Evolutionary conservation across 2,329 filamentous ascomycete genomes (phyloP), one percentile per base, ranked within the genome.

Genomic region (Colletotrichum sp.): DNA sequence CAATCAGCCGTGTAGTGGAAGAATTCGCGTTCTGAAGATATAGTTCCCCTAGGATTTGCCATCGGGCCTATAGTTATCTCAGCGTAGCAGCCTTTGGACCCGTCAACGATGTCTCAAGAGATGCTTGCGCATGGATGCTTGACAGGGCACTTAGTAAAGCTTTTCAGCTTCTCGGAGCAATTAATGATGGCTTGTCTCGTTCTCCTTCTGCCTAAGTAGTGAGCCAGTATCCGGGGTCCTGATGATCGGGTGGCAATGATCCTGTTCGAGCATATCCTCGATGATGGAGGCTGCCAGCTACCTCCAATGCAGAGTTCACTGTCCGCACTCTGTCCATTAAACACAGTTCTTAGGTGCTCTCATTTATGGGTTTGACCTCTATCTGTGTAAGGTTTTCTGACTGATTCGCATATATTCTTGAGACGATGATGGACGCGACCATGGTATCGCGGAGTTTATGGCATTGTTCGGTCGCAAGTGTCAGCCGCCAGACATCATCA

Each of bases 341-440:
- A 21, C 6, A 3, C 10, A 7, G 10, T 49, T 49, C 6, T 0
- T 49, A 1, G 44, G 10, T 7, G 44, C 18, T 49, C 44, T 49
- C 0, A 5, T 8, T 6, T 21, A 5, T 7, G 3, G 2, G n/a
- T 21, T 13, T 4, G 44, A 21, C 3, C 44, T 12, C 10, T 8
- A 21, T 6, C n/a, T 21, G 44, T 1, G 10, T 21, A 6, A 30
- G 30, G 10, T 13, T 49, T 13, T 12, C 32, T 49, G 10, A 13
- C 6, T 49, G 0, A 49, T 21, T 49, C 44, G 6, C 6, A 49
- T 21, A 10, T 4, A 49, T 4, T 3, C 5, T 49, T 7, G 18
- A 21, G 9, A 13, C 5, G 44, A 49, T 4, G 9, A 49, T 49
- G 44, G n/a, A 12, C 44, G 18, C 2, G 6, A 9, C 44, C 44